Evolutionary conservation across 176 grass and related monocot species (phyloP).

Genomic region (Oryza nivara): DNA sequence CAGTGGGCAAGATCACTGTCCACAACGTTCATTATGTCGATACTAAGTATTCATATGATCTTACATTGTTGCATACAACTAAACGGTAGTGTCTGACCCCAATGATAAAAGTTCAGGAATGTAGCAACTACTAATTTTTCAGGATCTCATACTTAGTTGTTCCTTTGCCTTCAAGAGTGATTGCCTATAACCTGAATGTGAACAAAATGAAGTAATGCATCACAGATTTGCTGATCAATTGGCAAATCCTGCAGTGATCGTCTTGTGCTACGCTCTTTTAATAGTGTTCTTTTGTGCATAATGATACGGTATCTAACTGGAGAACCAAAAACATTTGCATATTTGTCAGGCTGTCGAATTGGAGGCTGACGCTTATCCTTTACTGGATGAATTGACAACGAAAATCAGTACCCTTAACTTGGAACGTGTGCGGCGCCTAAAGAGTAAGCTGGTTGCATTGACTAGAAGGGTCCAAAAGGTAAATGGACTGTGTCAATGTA

Average conservation of each 20-base stretch:
- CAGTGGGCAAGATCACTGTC: background rate
- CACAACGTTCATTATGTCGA: background rate
- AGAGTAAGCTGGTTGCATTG: slow-evolving; percentile 88
- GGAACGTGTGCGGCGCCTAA: slow-evolving; percentile 76
- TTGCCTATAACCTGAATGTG: slow-evolving; percentile 12
- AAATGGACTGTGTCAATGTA: slow-evolving; percentile 13
- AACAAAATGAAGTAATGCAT: background rate
- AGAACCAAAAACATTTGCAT: slow-evolving; percentile 21
- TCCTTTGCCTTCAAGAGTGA: background rate
- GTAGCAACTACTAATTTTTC: slow-evolving; percentile 2
- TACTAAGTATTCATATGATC: background rate
- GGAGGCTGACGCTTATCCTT: slow-evolving; percentile 87
- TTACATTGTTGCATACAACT: background rate
- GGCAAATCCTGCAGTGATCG: background rate
- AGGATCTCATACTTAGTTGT: background rate
- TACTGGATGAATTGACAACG: slow-evolving; percentile 81
- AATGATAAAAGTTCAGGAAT: background rate
- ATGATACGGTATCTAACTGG: slow-evolving; percentile 14
- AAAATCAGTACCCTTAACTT: slow-evolving; percentile 88
- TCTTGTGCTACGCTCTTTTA: background rate
- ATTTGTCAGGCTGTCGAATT: slow-evolving; percentile 78
- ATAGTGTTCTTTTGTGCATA: background rate
- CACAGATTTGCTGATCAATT: slow-evolving; percentile 10
- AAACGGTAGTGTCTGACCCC: background rate
- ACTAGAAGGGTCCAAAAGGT: slow-evolving; percentile 97